These are phyloP conservation scores for Inosperma sp. DNA, from an alignment of 768 basidiomycete genomes.

Conservation along the genomic window DNA sequence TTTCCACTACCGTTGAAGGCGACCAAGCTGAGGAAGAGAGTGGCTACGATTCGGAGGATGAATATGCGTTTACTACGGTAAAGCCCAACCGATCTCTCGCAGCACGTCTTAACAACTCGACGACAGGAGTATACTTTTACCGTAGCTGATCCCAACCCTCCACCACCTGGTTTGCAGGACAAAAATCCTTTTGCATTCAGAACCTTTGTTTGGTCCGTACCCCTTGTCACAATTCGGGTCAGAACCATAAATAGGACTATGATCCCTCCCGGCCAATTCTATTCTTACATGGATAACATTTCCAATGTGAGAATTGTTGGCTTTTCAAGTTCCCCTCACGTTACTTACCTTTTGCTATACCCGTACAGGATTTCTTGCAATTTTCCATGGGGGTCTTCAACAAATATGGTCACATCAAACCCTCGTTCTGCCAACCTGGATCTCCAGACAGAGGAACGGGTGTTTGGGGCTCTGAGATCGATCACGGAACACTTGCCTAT, in stretches of 20 bases:
- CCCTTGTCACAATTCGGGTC: background rate
- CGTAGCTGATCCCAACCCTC: background rate
- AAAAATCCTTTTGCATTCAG: background rate
- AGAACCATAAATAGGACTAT: background rate
- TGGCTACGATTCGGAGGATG: background rate
- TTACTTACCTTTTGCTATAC: background rate
- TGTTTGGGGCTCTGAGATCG: background rate
- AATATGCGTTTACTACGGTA: background rate
- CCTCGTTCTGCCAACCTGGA: background rate
- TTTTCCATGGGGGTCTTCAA: background rate
- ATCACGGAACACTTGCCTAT: background rate
- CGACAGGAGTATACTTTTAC: background rate
- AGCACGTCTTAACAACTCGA: background rate
- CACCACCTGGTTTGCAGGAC: background rate
- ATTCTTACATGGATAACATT: background rate
- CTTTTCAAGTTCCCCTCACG: background rate
- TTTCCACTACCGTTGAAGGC: background rate
- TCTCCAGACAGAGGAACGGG: background rate
- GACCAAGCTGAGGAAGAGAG: background rate
- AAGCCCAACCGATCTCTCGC: background rate
- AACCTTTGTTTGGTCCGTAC: background rate
- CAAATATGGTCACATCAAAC: constrained; percentile 5
- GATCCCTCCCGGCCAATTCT: constrained; percentile 1
- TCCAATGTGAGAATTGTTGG: background rate
- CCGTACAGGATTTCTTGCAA: constrained; percentile 1